phyloP scores from a whole-genome alignment of 2,329 filamentous ascomycete species.

The Neofusicoccum ribis region DNA sequence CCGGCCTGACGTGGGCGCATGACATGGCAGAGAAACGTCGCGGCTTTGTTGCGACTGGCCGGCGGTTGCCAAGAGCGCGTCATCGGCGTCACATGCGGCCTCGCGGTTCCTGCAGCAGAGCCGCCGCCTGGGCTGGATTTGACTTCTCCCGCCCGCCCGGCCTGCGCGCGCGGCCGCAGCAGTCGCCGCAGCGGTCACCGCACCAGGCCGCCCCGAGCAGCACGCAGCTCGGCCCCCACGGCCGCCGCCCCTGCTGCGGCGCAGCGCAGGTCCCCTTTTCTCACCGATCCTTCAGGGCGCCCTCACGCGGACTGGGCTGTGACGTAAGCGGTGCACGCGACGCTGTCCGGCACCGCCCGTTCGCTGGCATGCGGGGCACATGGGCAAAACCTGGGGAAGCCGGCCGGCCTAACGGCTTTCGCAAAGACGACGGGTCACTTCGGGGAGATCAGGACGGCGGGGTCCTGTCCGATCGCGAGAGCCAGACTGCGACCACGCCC shows the following conservation, averaged over 20 bases:
- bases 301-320: slow-evolving; percentile 10
- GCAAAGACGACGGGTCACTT: slow-evolving; percentile 13
- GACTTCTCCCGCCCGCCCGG: neutral
- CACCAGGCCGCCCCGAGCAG: no score
- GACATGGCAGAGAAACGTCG: slow-evolving; percentile 10
- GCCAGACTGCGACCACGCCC: no score
- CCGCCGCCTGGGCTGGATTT: neutral
- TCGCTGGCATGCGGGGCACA: neutral
- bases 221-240: no score
- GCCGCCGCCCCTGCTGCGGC: neutral
- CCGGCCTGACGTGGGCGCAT: slow-evolving; percentile 15
- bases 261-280: neutral
- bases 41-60: neutral
- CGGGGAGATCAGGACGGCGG: slow-evolving; percentile 8
- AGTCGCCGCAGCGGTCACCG: neutral
- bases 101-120: slow-evolving; percentile 11
- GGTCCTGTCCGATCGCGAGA: neutral
- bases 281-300: slow-evolving; percentile 3
- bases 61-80: neutral
- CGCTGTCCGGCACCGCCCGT: neutral
- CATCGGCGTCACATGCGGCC: slow-evolving; percentile 8
- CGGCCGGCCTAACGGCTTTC: slow-evolving; percentile 5
- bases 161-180: neutral
- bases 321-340: slow-evolving; percentile 14
- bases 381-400: slow-evolving; percentile 8